Base-by-base conservation (phyloP, 2,329 filamentous ascomycete species). In the Hymenoscyphus linearis region DNA sequence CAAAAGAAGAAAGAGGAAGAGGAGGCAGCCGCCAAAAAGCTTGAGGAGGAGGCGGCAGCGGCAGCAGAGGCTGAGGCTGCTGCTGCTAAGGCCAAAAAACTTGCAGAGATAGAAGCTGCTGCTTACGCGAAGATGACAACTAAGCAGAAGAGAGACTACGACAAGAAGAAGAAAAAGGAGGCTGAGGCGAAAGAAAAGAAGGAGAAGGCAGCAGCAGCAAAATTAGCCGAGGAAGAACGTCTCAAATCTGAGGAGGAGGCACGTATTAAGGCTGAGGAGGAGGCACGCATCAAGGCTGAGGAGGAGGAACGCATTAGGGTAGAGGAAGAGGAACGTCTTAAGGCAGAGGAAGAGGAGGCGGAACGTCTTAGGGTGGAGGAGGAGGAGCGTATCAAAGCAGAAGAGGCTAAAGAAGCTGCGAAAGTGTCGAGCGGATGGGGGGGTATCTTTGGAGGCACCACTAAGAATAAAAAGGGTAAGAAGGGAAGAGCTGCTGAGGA, bases 141-240 rank as follows among this genome's bases (percentile, higher is more conserved):
- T 63, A 64, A 59, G 55, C 73, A 27, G 72, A 63, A 53, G 75
- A 63, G 10, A 71, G 74, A 64, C 64, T 65, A n/a, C 22, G 55
- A 58, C 4, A 78, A 80, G 68, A 74, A 64, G 71, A 75, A 71
- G 69, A 67, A 59, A 22, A 60, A 65, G 54, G 61, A 68, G 53
- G 61, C 59, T 22, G 62, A 65, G 26, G 62, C 63, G 66, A 69
- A 64, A 67, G 66, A 63, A 55, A 55, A 73, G 10, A 72, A 65
- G 52, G 76, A 63, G 12, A 73, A 74, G 64, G 77, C 71, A 69
- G 79, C 80, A 66, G 77, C 71, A 69, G 79, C 80, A 66, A 82
- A 79, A 62, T 80, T 82, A 67, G 75, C 78, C 18, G 78, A 79
- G 67, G 80, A 80, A 67, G 78, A 80, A 26, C 69, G 31, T 31